Evolutionary conservation across 106 monocot genomes (phyloP).

Genomic region (Dioscorea alata): DNA sequence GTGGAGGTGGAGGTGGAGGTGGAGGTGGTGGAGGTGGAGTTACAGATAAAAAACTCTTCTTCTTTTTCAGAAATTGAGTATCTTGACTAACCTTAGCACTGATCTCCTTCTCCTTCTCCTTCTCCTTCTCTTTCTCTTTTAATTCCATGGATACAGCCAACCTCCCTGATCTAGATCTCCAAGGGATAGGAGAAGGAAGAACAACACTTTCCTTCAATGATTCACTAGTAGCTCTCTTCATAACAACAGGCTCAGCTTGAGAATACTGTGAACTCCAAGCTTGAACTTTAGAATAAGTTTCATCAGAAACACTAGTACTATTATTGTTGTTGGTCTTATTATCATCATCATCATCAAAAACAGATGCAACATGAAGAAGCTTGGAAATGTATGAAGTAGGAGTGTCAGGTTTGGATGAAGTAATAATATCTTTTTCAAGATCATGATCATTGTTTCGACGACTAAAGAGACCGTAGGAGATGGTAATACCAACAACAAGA

Average conservation of each 20-base stretch:
- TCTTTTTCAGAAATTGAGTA: conserved; percentile 1
- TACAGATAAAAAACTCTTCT: conserved; percentile 27
- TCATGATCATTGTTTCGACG: conserved; percentile 34
- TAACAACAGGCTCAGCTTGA: conserved; percentile 31
- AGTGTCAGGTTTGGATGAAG: neutral
- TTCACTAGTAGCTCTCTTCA: conserved; percentile 1
- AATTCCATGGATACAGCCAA: neutral
- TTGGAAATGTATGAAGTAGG: conserved; percentile 8
- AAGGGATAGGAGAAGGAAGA: conserved; percentile 74
- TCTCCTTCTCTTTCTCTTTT: too few species aligned
- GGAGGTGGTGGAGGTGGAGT: conserved; percentile 25
- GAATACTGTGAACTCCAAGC: conserved; percentile 57
- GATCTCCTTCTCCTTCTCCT: conserved; percentile 3
- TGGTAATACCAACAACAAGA: conserved; percentile 72
- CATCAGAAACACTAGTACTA: neutral
- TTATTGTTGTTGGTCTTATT: neutral
- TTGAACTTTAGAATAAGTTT: conserved; percentile 6
- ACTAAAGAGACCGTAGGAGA: conserved; percentile 88
- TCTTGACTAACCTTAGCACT: conserved; percentile 29
- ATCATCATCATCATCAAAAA: conserved; percentile 29
- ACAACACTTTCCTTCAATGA: conserved; percentile 10
- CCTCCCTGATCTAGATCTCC: conserved; percentile 58
- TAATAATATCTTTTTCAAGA: conserved; percentile 15
- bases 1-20: conserved; percentile 43
- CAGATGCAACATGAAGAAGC: conserved; percentile 21